A percentile compares a stretch with the other conserved stretches of the same genome.
Evolutionary conservation across 495 filamentous ascomycete genomes (phyloP).

Genomic region (Lasiosphaeria ovina): DNA sequence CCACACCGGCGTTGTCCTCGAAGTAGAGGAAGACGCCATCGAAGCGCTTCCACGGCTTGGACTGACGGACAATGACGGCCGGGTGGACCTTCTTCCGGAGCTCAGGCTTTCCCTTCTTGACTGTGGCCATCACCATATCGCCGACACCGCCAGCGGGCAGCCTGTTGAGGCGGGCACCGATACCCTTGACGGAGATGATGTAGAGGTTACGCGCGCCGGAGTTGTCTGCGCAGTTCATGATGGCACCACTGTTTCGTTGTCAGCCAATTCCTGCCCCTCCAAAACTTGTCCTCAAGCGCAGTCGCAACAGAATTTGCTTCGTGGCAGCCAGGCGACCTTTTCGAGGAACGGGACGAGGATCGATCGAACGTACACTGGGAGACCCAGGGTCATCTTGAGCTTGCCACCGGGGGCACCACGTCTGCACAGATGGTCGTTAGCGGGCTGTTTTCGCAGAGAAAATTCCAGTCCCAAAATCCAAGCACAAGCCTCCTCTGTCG

Average conservation of each 20-base stretch:
- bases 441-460: neutral
- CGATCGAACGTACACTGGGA: constrained; percentile 81
- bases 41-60: constrained; percentile 96
- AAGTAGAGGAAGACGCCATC: constrained; percentile 99
- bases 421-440: constrained; percentile 42
- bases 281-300: neutral
- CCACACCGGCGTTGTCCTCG: constrained; percentile 99
- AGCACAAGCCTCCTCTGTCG: neutral
- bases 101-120: constrained; percentile 99
- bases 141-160: constrained; percentile 96
- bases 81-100: constrained; percentile 99
- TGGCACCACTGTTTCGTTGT: constrained; percentile 69
- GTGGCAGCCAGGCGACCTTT: constrained; percentile 4
- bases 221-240: constrained; percentile 98
- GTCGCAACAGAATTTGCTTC: neutral
- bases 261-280: constrained; percentile 14
- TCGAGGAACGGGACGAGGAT: neutral
- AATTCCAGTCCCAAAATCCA: neutral
- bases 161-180: constrained; percentile 96
- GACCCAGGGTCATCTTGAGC: constrained; percentile 99
- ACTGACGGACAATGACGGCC: constrained; percentile 94
- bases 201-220: constrained; percentile 98
- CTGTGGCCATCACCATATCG: constrained; percentile 99
- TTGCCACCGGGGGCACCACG: constrained; percentile 98
- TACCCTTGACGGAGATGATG: constrained; percentile 99